Percentiles rank a stretch among this genome's conserved stretches.
Conservation (phyloP, 768 basidiomycete species). For the Pisolithus albus region DNA sequence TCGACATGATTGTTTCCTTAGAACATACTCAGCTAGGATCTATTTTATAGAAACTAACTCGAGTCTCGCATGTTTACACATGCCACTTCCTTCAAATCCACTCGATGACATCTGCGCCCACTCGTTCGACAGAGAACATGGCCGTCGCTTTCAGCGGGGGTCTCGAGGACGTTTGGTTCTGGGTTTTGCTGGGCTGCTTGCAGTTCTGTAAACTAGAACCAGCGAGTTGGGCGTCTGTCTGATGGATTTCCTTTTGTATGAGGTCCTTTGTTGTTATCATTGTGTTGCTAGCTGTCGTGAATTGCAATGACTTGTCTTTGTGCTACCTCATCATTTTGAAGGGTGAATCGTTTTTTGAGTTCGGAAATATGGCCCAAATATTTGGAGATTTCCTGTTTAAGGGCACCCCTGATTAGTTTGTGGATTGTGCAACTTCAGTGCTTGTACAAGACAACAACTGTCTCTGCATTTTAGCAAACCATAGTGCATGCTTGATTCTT, state of each 20-base stretch:
- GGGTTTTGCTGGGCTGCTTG: slow-evolving; percentile 22
- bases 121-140: slow-evolving; percentile 68
- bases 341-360: too few relatives aligned
- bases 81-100: slow-evolving; percentile 67
- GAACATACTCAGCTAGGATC: slow-evolving; percentile 80
- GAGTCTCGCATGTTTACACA: slow-evolving; percentile 76
- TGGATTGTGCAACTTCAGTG: too few relatives aligned
- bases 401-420: too few relatives aligned
- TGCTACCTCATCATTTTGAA: too few relatives aligned
- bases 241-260: slow-evolving; percentile 42
- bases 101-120: slow-evolving; percentile 60
- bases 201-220: slow-evolving; percentile 27
- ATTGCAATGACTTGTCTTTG: too few relatives aligned
- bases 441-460: too few relatives aligned
- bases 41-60: slow-evolving; percentile 75
- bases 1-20: slow-evolving; percentile 30
- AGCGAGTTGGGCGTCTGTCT: slow-evolving; percentile 59
- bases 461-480: too few relatives aligned
- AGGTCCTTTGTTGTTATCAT: slow-evolving; percentile 8
- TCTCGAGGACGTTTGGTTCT: slow-evolving; percentile 63
- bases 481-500: too few relatives aligned
- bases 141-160: slow-evolving; percentile 25
- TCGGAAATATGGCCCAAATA: too few relatives aligned
- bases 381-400: too few relatives aligned
- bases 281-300: background rate